Base-by-base conservation (phyloP, 2,329 filamentous ascomycete genomes). In the Arthrobotrys pseudoclavata region DNA sequence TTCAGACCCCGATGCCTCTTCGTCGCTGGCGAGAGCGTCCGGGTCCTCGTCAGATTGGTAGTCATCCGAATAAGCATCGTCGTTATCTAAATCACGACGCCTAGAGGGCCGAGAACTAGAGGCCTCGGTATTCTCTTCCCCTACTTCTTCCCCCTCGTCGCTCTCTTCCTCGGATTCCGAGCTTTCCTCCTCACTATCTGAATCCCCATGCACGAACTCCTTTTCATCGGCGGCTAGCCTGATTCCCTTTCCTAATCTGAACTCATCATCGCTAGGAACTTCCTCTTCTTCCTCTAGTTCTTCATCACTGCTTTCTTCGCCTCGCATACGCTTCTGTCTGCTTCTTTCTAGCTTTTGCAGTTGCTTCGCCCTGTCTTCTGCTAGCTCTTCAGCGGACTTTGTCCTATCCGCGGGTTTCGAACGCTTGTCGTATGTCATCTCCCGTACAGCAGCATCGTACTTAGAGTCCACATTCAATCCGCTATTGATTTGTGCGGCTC, bases 341-440 rank as follows among this genome's bases (percentile, higher is more conserved):
- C 92, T 92, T 81, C 92, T 89, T 84, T 99, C 96, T 2, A 98
- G 87, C 80, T 93, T 89, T 83, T 91, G 91, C 72, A 98, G 84
- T 69, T 90, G 88, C 80, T 89, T 87, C 0, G 92, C 92, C 81
- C 96, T 92, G 81, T 94, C 92, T 79, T 90, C 89, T 1, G 89
- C 89, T 83, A 89, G 91, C 83, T 97, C 94, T 81, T 97, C 94
- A 50, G 93, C 92, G 0, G 94, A 97, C 87, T 97, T 97, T 1
- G 93, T 96, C 79, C 93, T 90, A 80, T 96, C 91, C 1, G 93
- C 91, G 5, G 96, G 96, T 81, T 92, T 89, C 0, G 96, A 93
- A 82, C 93, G 89, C 82, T 91, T 91, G 82, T 99, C 96, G 81
- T 91, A 90, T 12, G 93, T 90, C 83, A 98, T 87, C 83, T 96